Evolutionary conservation across 164 flowering plant species (phyloP), one percentile per base, ranked within the genome.

Genomic region (Protea cynaroides): DNA sequence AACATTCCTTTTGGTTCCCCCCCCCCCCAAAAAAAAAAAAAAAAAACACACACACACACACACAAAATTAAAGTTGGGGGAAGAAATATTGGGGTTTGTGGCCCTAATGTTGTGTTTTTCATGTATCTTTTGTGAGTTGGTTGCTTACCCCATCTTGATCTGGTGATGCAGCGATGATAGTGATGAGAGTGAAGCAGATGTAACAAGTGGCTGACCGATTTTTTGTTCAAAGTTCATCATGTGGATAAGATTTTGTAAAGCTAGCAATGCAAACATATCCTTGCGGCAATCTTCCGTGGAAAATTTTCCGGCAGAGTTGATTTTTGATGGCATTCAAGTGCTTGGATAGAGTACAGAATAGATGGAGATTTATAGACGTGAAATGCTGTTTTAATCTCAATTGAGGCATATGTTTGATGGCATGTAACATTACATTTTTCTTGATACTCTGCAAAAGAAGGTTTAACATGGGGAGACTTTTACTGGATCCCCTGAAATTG

Each of bases 111-210:
- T 29, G 63, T 47, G n/a, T 63, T 12, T n/a, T 34, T 55, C 13
- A 50, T 14, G 36, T 44, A 3, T 15, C 17, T 44, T 44, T 44
- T 15, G 12, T 44, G 21, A 12, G 49, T n/a, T 51, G 40, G 52
- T 29, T 29, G 34, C 34, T 29, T 29, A 29, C 4, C 34, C 5
- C 5, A 29, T 29, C 34, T 3, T 29, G 34, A 47, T 69, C 0
- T 70, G n/a, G 34, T 71, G 58, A 53, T 88, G 85, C 91, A 94
- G 99, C 71, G 97, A 91, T 73, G 88, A 70, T 11, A 88, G 96
- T 55, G 99, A 81, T 12, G 82, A 76, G 61, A 83, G 96, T 69
- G 97, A 84, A 62, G 89, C 82, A 64, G 97, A 88, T 18, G 21
- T 58, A 23, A 18, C 76, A 40, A 80, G 69, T 74, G 75, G 75